Evolutionary conservation across 1,139 yeast genomes (phyloP), one percentile per base, ranked within the genome.

Genomic region (Candida sp.): DNA sequence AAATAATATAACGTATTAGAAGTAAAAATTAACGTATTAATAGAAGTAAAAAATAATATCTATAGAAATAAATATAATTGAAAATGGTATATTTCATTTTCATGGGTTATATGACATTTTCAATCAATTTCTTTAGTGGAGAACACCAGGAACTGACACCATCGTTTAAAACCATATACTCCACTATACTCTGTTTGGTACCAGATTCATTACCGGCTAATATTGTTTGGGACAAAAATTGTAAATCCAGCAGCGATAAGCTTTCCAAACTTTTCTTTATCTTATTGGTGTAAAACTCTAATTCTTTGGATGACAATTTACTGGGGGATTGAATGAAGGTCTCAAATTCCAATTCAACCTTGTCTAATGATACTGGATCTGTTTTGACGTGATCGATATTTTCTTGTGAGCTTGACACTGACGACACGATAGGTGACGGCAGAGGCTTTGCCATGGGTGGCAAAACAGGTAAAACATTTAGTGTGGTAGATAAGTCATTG

Each of bases 91-190:
- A 15, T 15, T 15, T 15, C 19, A 15, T 15, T 15, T 15, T 32
- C 33, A 33, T 9, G 43, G 19, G 12, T 12, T 32, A 32, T 32
- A 32, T 11, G 19, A 32, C 34, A 22, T 43, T 61, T 44, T 75
- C 82, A 22, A 80, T 56, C 3, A 79, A 56, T 50, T 75, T 77
- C 43, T 79, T 71, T 39, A 82, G 58, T 4, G 86, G 82, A 21
- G 74, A 63, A 43, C 81, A 75, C 87, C 87, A 82, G 12, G 60
- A 48, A 41, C 82, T 72, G 4, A 76, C 76, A 2, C 82, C 82
- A 44, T 69, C 77, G 49, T 77, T 73, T 4, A 58, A 53, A 62
- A 80, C 63, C 75, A 79, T 77, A 55, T 75, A 79, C 41, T 67
- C 64, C 58, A 76, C 50, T 49, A 71, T 49, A 37, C 60, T 54